Evolutionary conservation across 2,329 filamentous ascomycete species (phyloP).

Genomic region (Fusarium zealandicum): DNA sequence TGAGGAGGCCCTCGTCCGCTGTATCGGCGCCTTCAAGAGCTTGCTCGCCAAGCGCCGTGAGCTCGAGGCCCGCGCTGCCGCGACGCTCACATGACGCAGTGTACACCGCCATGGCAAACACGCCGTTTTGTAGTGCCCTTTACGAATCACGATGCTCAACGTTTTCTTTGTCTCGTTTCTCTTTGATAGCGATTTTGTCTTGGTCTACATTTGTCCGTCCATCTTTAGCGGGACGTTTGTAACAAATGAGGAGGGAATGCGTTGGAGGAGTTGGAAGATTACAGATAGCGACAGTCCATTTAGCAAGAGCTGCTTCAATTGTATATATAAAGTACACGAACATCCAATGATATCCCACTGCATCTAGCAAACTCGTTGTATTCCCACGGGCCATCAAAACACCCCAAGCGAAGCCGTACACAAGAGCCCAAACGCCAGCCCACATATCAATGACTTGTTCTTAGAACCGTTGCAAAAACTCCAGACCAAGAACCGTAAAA

Average conservation of each 20-base stretch:
- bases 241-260: constrained; percentile 17
- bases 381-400: too few relatives aligned
- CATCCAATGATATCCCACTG: constrained; percentile 19
- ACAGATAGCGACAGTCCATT: constrained; percentile 21
- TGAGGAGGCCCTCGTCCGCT: constrained; percentile 83
- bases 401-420: too few relatives aligned
- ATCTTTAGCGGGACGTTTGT: constrained; percentile 8
- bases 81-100: constrained; percentile 19
- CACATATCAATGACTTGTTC: constrained; percentile 5
- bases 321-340: constrained; percentile 21
- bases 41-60: constrained; percentile 75
- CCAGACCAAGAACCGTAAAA: not conserved
- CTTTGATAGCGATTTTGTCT: constrained; percentile 16
- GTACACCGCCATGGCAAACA: not conserved
- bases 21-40: constrained; percentile 91
- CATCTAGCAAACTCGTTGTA: too few relatives aligned
- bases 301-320: constrained; percentile 33
- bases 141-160: constrained; percentile 37
- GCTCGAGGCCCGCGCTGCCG: constrained; percentile 58
- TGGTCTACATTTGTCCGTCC: constrained; percentile 11
- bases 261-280: constrained; percentile 17
- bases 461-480: constrained; percentile 1
- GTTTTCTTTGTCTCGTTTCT: constrained; percentile 30
- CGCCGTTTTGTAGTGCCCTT: constrained; percentile 14
- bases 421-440: constrained; percentile 7